Base-by-base conservation (phyloP, 2,329 filamentous ascomycete species). In the Graphium sp. region DNA sequence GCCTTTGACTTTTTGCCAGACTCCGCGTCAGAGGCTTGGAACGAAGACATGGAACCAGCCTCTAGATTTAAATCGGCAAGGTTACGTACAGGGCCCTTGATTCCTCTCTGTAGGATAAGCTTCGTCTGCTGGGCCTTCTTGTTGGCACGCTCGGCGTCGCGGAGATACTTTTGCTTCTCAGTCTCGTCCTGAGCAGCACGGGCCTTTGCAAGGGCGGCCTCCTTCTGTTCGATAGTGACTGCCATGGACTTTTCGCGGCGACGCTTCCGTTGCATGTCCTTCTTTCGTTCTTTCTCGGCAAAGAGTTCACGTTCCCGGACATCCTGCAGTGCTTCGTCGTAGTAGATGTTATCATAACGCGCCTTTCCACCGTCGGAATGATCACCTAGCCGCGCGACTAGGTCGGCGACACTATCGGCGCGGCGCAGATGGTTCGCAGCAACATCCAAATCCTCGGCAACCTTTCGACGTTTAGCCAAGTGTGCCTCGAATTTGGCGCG, bases 191-290 rank as follows among this genome's bases (percentile, higher is more conserved):
- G 69, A 3, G 82, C 79, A 30, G 75, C 70, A 33, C 77, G 68
- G 7, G 85, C 82, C 38, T 77, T 77, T 36, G 77, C 74, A 24
- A 92, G 61, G 4, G 83, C 81, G 4, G 78, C 71, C 37, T 89
- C 80, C 55, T 91, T 89, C 47, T 84, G 76, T 47, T 94, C 87
- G 41, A 91, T 79, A 6, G 84, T 87, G 34, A 91, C 78, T 4
- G 84, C 84, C 62, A 94, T 84, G 5, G 87, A 92, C 58, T 94
- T 94, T 49, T 95, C 87, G 12, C 89, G 78, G 24, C 89, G 76
- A 34, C 89, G 73, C 58, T 95, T 98, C 37, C 89, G 79, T 50
- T 98, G 89, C 83, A 98, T 95, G 46, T 98, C 89, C 59, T 98
- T 98, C 61, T 98, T 98, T 38, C 89, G 82, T 54, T 98, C 89